These are phyloP conservation scores for Phytophthora ramorum DNA, from an alignment of 352 stramenopile species.

Conservation along the genomic window DNA sequence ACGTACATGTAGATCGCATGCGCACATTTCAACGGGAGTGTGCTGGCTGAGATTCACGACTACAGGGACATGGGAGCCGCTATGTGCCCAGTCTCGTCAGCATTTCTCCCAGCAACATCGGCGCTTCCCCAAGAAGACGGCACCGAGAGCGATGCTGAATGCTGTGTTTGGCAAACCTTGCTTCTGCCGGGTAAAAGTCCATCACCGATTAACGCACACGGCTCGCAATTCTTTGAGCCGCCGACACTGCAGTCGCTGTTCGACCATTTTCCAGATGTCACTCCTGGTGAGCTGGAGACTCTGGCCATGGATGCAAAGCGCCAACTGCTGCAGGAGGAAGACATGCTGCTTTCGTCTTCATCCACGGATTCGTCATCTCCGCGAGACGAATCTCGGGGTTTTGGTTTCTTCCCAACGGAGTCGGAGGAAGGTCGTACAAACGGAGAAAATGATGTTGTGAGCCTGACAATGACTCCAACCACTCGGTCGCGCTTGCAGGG, in stretches of 20 bases:
- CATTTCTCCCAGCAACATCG: constrained; percentile 32
- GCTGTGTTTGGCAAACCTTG: constrained; percentile 28
- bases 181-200: constrained; percentile 23
- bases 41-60: constrained; percentile 49
- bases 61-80: constrained; percentile 30
- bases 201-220: constrained; percentile 11
- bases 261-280: constrained; percentile 37
- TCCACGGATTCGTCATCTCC: constrained; percentile 34
- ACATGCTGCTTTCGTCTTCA: constrained; percentile 34
- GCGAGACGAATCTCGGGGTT: constrained; percentile 1
- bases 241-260: constrained; percentile 35
- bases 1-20: constrained; percentile 29
- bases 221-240: constrained; percentile 15
- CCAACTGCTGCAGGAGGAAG: constrained; percentile 41
- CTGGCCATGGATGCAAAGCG: constrained; percentile 43
- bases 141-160: constrained; percentile 7
- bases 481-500: constrained; percentile 21
- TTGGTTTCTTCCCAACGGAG: constrained; percentile 13
- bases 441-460: constrained; percentile 1
- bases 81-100: constrained; percentile 48
- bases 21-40: constrained; percentile 23
- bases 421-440: not conserved
- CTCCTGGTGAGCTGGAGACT: constrained; percentile 40
- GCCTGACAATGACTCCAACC: constrained; percentile 26
- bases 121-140: constrained; percentile 6